Evolutionary conservation across 108 stramenopile genomes (phyloP), one percentile per base, ranked within the genome.

Genomic region (Skeletonema costatum): DNA sequence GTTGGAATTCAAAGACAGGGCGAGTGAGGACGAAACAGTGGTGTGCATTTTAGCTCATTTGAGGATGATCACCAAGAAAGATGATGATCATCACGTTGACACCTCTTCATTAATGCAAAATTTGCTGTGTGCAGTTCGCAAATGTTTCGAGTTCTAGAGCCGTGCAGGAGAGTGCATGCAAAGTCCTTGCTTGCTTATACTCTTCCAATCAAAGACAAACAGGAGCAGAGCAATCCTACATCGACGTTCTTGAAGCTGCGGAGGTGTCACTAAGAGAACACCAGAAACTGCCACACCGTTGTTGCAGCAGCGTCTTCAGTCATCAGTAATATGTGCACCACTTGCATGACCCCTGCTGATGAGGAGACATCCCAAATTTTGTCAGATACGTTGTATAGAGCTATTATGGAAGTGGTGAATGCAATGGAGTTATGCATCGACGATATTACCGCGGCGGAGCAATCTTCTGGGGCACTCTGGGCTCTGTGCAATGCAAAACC

Each of bases 161-260:
- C n/a, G 46, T 81, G 29, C 80, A 75, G 17, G 70, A 51, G 25
- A 53, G 32, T 12, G 79, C 72, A 60, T 70, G 60, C 39, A 80
- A 73, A 51, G 38, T 74, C 21, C 67, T 80, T 41, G 62, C 79
- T 44, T 69, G 38, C 50, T 30, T 80, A 2, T 73, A 62, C 60
- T 61, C 67, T 61, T 46, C 42, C 32, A 44, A n/a, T 44, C 38
- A 50, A 17, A 31, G 9, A n/a, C 32, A 44, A 68, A 39, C 17
- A 25, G 44, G 42, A 30, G 21, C 25, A 17, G 64, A 64, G 35
- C 10, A 39, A 38, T n/a, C 17, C 2, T 38, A 42, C 12, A 13
- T 16, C 16, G 36, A 58, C 5, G 60, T 60, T n/a, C 33, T 79
- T 16, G 78, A 79, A 62, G 13, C 59, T 6, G 59, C 50, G 11